Evolutionary conservation across 768 basidiomycete genomes (phyloP).

Genomic region (Rhizopogon roseolus): DNA sequence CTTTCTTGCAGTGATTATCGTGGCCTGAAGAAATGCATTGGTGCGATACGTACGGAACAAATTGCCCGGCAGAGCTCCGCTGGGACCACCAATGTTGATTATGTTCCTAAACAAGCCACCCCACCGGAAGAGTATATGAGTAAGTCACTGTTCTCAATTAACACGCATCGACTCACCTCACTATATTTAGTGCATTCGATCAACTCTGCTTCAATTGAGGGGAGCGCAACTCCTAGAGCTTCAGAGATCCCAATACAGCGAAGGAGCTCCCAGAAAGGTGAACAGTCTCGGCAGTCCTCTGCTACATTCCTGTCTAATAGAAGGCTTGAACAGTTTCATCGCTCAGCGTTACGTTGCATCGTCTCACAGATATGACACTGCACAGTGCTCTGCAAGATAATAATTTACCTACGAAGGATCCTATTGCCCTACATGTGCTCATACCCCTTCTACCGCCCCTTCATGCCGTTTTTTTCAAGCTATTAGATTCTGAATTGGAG

Average conservation of each 20-base stretch:
- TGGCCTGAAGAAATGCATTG: constrained; percentile 63
- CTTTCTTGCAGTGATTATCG: constrained; percentile 55
- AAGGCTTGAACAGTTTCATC: constrained; percentile 6
- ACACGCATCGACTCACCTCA: background rate
- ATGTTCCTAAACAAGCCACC: background rate
- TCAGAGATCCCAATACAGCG: background rate
- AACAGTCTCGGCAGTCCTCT: background rate
- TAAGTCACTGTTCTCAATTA: background rate
- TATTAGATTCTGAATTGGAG: constrained; percentile 73
- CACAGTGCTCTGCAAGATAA: constrained; percentile 10
- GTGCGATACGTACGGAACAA: constrained; percentile 42
- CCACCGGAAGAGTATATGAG: constrained; percentile 1
- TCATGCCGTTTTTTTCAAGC: constrained; percentile 70
- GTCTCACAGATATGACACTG: constrained; percentile 4
- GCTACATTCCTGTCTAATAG: background rate
- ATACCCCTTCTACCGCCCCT: constrained; percentile 51
- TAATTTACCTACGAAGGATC: constrained; percentile 1
- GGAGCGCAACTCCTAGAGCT: no score
- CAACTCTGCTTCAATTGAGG: background rate
- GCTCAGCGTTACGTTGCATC: constrained; percentile 8
- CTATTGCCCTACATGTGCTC: constrained; percentile 40
- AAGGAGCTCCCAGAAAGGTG: constrained; percentile 8
- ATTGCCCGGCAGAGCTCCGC: constrained; percentile 10
- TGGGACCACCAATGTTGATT: constrained; percentile 2
- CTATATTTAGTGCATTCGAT: background rate